phyloP scores from a whole-genome alignment of 768 basidiomycete genomes.

The Amanita subjunquillea region DNA sequence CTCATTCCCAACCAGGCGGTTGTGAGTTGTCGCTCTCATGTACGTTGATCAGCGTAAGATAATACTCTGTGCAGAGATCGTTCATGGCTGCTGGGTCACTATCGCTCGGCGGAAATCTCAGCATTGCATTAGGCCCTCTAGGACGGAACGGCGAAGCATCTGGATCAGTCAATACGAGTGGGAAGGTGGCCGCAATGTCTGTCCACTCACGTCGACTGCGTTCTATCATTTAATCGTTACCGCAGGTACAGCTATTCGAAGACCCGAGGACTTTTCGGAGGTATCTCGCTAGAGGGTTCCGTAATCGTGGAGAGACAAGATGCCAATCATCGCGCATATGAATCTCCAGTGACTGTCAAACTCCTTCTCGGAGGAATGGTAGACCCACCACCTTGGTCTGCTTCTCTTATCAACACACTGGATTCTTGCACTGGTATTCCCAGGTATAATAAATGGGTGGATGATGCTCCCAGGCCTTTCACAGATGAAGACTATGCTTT shows the following conservation, averaged over 20 bases:
- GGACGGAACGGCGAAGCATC: constrained; percentile 92
- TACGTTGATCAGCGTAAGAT: constrained; percentile 1
- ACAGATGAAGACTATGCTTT: constrained; percentile 46
- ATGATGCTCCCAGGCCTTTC: constrained; percentile 26
- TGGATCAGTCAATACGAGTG: constrained; percentile 74
- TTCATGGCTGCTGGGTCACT: constrained; percentile 95
- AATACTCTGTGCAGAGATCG: constrained; percentile 35
- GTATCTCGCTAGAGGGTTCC: constrained; percentile 80
- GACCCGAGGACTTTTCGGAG: constrained; percentile 89
- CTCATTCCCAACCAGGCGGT: constrained; percentile 35
- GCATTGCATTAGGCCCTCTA: constrained; percentile 82
- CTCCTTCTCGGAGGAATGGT: constrained; percentile 73
- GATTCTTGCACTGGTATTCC: constrained; percentile 65
- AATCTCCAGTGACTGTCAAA: constrained; percentile 61
- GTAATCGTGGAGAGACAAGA: constrained; percentile 93
- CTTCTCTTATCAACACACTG: constrained; percentile 62
- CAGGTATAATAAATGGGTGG: constrained; percentile 59
- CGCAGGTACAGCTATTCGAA: constrained; percentile 84
- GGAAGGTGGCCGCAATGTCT: constrained; percentile 87
- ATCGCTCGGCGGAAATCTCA: constrained; percentile 85
- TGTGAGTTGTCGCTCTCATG: constrained; percentile 28
- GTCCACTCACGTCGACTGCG: constrained; percentile 7
- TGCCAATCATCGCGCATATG: constrained; percentile 79
- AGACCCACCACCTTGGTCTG: constrained; percentile 70
- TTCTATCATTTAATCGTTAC: constrained; percentile 2